A percentile compares a stretch with the other conserved stretches of the same genome.
Evolutionary conservation across 1,284 basidiomycete genomes (phyloP).

Genomic region (Ustilago lituana): DNA sequence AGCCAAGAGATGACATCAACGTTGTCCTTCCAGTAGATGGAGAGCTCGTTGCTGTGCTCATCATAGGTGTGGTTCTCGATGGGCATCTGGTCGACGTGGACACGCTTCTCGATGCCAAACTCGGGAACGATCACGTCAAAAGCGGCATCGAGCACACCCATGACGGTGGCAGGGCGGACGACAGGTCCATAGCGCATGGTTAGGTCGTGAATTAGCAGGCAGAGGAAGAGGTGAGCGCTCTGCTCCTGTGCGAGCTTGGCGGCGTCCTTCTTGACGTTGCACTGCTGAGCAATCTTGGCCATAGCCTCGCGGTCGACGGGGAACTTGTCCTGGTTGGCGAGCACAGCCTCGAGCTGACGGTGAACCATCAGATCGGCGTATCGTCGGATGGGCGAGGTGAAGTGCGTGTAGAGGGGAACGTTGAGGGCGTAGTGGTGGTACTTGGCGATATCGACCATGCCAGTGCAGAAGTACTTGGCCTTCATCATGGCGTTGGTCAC

Average conservation of each 20-base stretch:
- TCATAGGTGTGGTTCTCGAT: constrained; percentile 86
- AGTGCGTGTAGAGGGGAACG: constrained; percentile 93
- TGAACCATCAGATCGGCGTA: constrained; percentile 96
- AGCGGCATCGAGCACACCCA: constrained; percentile 90
- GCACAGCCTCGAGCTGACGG: constrained; percentile 91
- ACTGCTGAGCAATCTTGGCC: constrained; percentile 87
- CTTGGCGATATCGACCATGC: constrained; percentile 98
- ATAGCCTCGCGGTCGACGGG: constrained; percentile 96
- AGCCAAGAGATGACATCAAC: constrained; percentile 90
- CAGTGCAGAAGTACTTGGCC: constrained; percentile 97
- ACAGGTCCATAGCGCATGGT: constrained; percentile 95
- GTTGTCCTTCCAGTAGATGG: constrained; percentile 75
- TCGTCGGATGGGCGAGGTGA: constrained; percentile 73
- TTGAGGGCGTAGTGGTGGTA: constrained; percentile 93
- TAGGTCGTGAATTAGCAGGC: constrained; percentile 89
- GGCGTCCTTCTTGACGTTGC: constrained; percentile 82
- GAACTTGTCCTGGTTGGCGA: constrained; percentile 81
- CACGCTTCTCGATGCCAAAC: constrained; percentile 96
- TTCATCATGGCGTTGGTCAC: constrained; percentile 87
- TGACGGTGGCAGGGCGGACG: constrained; percentile 83
- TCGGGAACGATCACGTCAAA: constrained; percentile 94
- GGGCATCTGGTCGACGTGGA: constrained; percentile 98
- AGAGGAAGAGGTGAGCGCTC: constrained; percentile 92
- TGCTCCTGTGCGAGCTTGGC: constrained; percentile 93
- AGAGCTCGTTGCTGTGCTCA: constrained; percentile 85